Percentiles rank a stretch among this genome's conserved stretches.
Conservation (phyloP, 805 yeast species). For the Candida vartiovaarae region DNA sequence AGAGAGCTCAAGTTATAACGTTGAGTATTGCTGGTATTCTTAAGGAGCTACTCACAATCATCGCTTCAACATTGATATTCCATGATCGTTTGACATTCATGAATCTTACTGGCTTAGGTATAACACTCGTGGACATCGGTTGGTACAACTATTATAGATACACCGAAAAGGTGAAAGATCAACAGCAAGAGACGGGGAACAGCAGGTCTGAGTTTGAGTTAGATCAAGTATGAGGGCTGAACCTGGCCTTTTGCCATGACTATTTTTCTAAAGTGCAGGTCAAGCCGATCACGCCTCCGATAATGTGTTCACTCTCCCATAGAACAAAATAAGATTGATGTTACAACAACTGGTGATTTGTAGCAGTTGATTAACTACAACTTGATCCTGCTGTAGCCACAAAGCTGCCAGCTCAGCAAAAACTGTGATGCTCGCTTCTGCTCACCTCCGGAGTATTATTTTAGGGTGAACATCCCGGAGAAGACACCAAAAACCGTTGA, state of each 20-base stretch:
- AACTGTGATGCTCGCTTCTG: too few species aligned
- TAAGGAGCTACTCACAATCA: constrained; percentile 82
- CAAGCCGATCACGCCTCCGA: too few species aligned
- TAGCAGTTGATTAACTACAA: too few species aligned
- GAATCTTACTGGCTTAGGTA: constrained; percentile 64
- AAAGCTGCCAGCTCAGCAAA: too few species aligned
- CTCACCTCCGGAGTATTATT: too few species aligned
- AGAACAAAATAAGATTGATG: too few species aligned
- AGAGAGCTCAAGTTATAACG: constrained; percentile 78
- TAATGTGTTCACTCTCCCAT: too few species aligned
- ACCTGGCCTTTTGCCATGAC: too few species aligned
- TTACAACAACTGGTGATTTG: too few species aligned
- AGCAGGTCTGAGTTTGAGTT: constrained; percentile 6
- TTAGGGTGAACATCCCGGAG: too few species aligned
- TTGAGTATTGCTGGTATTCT: constrained; percentile 87
- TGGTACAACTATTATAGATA: constrained; percentile 75
- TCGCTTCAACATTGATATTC: constrained; percentile 58
- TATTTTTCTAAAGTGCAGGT: too few species aligned
- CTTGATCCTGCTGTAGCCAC: too few species aligned
- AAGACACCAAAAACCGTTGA: neutral
- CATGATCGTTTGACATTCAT: constrained; percentile 62
- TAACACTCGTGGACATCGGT: constrained; percentile 72
- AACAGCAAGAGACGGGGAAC: constrained; percentile 1
- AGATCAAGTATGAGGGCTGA: constrained; percentile 5
- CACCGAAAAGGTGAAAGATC: constrained; percentile 13